Base-by-base conservation (phyloP, 371 early-diverging fungal species). In the Furculomyces boomerangus region DNA sequence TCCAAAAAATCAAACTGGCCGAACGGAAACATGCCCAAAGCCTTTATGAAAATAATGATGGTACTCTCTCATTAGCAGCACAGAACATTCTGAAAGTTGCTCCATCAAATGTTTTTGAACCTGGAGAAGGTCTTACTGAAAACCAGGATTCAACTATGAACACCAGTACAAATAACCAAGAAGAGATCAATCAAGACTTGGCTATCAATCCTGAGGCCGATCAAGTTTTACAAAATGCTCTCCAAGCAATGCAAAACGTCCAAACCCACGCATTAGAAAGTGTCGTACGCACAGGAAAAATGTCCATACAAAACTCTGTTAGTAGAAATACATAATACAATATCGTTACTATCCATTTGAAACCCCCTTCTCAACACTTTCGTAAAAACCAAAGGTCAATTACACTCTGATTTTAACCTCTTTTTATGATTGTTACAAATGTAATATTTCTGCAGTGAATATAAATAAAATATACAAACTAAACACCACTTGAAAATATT, bases 11-110 rank as follows among this genome's bases (percentile, higher is more conserved):
- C 16, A 74, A 67, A 49, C 72, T 80, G 46, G 63, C 65, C 68
- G 88, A 95, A 65, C 78, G 86, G 32, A 57, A 70, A 2, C 84
- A 81, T 60, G 88, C 93, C 3, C 67, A 68, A 16, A 50, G 64
- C 32, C 62, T 91, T 45, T 95, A 93, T 61, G 66, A 67, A 43
- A 65, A 68, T n/a, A 58, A 67, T n/a, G 63, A 71, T 45, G 81
- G 80, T 24, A 64, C 62, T 37, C 71, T 70, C n/a, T 78, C 83
- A 3, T 73, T 74, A 25, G 57, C 81, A 59, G 79, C 81, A 18
- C 69, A 73, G 50, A 68, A 74, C 8, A 73, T 84, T 32, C 58
- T 76, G 54, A 77, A 74, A 16, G 57, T 59, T 8, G 63, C 63
- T 22, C 41, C 61, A 18, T 61, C 73, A n/a, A 79, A 81, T 37